Evolutionary conservation across 371 early-diverging fungal genomes (phyloP).

Genomic region (Rhizopus arrhizus): DNA sequence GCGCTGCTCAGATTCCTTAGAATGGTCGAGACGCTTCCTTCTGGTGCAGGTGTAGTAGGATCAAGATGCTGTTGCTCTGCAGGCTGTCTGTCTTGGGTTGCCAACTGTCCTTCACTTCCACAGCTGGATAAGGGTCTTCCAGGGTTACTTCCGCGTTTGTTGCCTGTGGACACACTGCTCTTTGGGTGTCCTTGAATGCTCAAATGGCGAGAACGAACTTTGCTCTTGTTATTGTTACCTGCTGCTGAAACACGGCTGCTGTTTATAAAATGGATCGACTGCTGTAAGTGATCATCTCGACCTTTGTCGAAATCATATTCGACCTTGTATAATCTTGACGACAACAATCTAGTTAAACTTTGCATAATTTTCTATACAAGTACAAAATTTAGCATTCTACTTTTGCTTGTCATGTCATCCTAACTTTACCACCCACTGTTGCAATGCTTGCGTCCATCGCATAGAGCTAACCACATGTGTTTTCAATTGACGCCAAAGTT

Average conservation of each 20-base stretch:
- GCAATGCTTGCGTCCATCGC: conserved; percentile 55
- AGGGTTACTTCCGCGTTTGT: not conserved
- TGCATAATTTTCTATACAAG: conserved; percentile 56
- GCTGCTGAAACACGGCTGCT: conserved; percentile 28
- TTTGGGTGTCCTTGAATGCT: conserved; percentile 27
- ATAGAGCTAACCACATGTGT: conserved; percentile 47
- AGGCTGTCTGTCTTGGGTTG: conserved; percentile 1
- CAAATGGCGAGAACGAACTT: conserved; percentile 24
- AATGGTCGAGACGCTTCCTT: conserved; percentile 32
- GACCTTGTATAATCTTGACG: conserved; percentile 53
- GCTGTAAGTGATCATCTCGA: not conserved
- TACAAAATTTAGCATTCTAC: not conserved
- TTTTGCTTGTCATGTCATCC: not conserved
- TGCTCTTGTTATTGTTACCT: conserved; percentile 20
- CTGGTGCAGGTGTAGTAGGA: conserved; percentile 19
- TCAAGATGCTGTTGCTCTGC: conserved; percentile 11
- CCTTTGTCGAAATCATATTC: conserved; percentile 41
- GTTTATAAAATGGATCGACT: conserved; percentile 16
- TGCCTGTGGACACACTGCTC: not conserved
- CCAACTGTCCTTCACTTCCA: conserved; percentile 22
- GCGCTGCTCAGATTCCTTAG: conserved; percentile 39
- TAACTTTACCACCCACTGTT: conserved; percentile 62
- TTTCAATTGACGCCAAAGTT: conserved; percentile 57
- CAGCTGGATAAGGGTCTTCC: conserved; percentile 17
- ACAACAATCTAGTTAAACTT: conserved; percentile 55